Conservation (phyloP, 139 green algal genomes). For the Chlamydomonas sp. region DNA sequence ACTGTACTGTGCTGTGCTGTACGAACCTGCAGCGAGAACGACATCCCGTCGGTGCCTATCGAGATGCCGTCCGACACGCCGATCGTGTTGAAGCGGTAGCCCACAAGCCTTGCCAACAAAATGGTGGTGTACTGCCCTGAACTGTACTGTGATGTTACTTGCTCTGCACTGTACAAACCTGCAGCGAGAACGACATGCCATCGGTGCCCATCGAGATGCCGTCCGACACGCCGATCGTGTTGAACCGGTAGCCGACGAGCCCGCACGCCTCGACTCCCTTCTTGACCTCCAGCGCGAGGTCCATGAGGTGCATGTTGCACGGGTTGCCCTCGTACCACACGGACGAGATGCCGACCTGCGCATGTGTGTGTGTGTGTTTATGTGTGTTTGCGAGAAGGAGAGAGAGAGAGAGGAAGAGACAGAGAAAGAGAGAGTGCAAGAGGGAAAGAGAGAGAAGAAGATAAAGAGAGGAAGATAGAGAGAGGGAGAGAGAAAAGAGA, state of each 20-base stretch:
- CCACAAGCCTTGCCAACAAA: constrained; percentile 79
- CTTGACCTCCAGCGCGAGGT: constrained; percentile 88
- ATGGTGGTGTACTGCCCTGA: too few relatives aligned
- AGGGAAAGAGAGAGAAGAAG: too few relatives aligned
- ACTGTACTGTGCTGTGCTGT: too few relatives aligned
- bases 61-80: constrained; percentile 92
- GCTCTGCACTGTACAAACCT: constrained; percentile 29
- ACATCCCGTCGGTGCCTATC: constrained; percentile 98
- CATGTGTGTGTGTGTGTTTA: too few relatives aligned
- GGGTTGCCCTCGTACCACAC: constrained; percentile 99
- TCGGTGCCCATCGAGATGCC: constrained; percentile 98
- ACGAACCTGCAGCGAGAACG: constrained; percentile 69
- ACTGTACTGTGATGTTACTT: too few relatives aligned
- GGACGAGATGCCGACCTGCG: constrained; percentile 86
- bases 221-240: constrained; percentile 91
- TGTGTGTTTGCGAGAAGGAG: neutral
- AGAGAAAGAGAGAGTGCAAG: too few relatives aligned
- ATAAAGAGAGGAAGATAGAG: too few relatives aligned
- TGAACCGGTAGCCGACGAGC: constrained; percentile 90
- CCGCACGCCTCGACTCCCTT: constrained; percentile 69
- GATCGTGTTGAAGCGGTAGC: constrained; percentile 91
- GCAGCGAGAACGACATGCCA: constrained; percentile 91
- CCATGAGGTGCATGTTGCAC: constrained; percentile 99
- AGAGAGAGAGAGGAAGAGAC: too few relatives aligned
- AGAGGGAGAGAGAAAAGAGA: too few relatives aligned